Evolutionary conservation across 352 stramenopile genomes (phyloP).

Genomic region (Phytophthora pinifolia): DNA sequence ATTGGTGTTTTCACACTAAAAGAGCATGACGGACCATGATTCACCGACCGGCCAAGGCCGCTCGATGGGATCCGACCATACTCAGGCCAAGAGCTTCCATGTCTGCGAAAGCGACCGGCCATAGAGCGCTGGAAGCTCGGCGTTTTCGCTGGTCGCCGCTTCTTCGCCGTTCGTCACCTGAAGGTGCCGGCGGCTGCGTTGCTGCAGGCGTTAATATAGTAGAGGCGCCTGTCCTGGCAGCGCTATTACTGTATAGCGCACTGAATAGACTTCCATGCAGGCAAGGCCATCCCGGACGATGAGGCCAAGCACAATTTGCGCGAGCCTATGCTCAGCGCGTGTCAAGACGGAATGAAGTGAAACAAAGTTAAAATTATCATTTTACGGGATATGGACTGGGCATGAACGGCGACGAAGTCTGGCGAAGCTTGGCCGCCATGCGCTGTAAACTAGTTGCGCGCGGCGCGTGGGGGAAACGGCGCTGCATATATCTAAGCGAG

Average conservation of each 20-base stretch:
- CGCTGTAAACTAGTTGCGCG: constrained; percentile 31
- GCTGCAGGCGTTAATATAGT: neutral
- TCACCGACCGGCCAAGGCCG: constrained; percentile 11
- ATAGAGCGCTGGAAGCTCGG: constrained; percentile 16
- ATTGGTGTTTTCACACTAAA: no score
- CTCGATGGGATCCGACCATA: neutral
- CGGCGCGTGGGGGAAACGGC: neutral
- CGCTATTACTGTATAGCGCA: no score
- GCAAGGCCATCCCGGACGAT: neutral
- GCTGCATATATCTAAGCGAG: constrained; percentile 18
- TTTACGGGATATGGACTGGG: constrained; percentile 20
- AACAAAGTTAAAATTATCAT: constrained; percentile 22
- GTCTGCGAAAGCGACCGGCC: constrained; percentile 8
- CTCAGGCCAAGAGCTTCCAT: neutral
- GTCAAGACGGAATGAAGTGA: constrained; percentile 1
- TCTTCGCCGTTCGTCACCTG: constrained; percentile 1
- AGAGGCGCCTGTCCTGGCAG: no score
- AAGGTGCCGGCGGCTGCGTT: neutral
- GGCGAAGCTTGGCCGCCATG: constrained; percentile 2
- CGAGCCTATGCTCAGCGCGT: neutral
- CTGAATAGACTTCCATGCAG: neutral
- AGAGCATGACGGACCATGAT: no score
- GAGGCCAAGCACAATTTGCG: neutral
- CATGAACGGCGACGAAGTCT: constrained; percentile 13
- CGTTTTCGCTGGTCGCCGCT: constrained; percentile 10